phyloP scores from a whole-genome alignment of 768 basidiomycete genomes.

The Dioszegia aurantiaca region DNA sequence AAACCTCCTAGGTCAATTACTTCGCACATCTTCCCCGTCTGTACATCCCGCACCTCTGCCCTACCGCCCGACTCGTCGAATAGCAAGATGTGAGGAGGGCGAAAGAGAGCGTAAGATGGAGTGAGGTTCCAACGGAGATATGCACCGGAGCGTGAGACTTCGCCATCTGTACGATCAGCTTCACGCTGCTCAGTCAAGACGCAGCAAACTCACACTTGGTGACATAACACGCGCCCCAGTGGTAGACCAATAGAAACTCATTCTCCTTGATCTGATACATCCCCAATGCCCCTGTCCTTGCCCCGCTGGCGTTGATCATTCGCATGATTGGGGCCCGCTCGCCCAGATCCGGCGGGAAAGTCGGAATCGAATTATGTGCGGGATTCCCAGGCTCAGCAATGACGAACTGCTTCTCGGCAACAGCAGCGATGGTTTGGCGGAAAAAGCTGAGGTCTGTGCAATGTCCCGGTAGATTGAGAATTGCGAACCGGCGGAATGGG shows the following conservation, averaged over 20 bases:
- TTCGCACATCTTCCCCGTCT: conserved; percentile 38
- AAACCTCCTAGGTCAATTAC: conserved; percentile 31
- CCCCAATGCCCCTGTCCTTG: conserved; percentile 25
- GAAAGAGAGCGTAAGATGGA: conserved; percentile 34
- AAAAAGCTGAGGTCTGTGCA: conserved; percentile 44
- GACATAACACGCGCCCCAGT: conserved; percentile 45
- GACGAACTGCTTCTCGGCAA: conserved; percentile 34
- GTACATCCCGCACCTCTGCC: conserved; percentile 38
- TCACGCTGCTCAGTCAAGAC: neutral
- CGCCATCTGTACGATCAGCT: conserved; percentile 28
- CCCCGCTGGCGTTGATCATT: conserved; percentile 19
- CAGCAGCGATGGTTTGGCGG: conserved; percentile 39
- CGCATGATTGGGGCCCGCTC: conserved; percentile 24
- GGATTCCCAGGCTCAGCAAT: conserved; percentile 48
- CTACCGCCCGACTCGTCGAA: conserved; percentile 36
- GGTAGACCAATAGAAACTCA: conserved; percentile 45
- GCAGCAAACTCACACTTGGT: conserved; percentile 39
- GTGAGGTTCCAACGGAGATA: conserved; percentile 43
- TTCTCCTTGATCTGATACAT: conserved; percentile 48
- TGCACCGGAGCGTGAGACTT: conserved; percentile 31
- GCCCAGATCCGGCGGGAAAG: conserved; percentile 21
- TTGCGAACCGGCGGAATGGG: conserved; percentile 36
- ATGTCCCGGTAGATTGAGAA: conserved; percentile 32
- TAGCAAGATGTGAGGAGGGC: conserved; percentile 33
- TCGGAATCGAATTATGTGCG: conserved; percentile 33